These are phyloP conservation scores for Astrothelium subdiscretum DNA, from an alignment of 495 filamentous ascomycete species.

Conservation along the genomic window DNA sequence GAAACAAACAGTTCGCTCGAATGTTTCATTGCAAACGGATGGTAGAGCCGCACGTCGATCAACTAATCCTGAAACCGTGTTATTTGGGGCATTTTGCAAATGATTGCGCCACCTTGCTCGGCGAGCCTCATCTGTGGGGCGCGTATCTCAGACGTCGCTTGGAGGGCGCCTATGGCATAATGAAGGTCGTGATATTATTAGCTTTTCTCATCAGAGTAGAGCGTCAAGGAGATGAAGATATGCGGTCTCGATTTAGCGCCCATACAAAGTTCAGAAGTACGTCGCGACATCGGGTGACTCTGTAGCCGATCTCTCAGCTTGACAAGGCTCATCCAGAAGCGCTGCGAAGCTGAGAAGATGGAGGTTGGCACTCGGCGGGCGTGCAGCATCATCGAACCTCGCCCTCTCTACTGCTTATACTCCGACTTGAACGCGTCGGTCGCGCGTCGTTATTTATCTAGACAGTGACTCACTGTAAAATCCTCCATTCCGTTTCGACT, in stretches of 20 bases:
- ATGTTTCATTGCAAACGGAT: neutral
- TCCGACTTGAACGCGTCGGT: neutral
- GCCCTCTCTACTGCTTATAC: neutral
- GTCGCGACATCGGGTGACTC: neutral
- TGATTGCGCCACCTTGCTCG: neutral
- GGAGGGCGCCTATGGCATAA: neutral
- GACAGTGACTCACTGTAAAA: neutral
- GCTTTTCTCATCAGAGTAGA: neutral
- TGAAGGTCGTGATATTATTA: neutral
- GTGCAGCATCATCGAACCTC: neutral
- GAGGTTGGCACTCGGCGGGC: neutral
- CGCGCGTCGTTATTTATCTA: neutral
- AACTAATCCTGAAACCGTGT: conserved; percentile 1
- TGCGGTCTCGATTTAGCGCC: neutral
- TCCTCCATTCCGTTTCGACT: neutral
- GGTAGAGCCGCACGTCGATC: neutral
- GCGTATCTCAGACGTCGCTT: conserved; percentile 2
- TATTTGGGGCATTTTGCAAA: neutral
- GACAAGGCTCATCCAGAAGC: neutral
- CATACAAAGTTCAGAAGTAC: neutral
- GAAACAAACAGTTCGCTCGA: neutral
- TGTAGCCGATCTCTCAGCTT: neutral
- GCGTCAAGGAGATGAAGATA: neutral
- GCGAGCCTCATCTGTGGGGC: neutral
- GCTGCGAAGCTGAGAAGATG: neutral